These are phyloP conservation scores for Pythium myriotylum DNA, from an alignment of 352 stramenopile genomes.

Conservation along the genomic window DNA sequence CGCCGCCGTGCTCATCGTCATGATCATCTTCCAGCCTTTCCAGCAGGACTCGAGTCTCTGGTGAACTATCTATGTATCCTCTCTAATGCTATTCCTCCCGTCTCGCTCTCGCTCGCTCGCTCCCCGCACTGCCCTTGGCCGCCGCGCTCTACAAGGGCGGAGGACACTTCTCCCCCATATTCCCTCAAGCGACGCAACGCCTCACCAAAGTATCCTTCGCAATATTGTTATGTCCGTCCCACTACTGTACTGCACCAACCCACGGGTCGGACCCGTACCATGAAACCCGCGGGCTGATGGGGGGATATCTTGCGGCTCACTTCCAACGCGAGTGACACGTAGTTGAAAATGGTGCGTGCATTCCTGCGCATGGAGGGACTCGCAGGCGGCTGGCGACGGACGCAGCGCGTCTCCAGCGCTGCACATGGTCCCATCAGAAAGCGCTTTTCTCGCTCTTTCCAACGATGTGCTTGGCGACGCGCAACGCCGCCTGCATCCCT, in stretches of 20 bases:
- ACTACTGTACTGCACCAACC: background rate
- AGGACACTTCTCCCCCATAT: background rate
- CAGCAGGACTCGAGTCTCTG: conserved; percentile 23
- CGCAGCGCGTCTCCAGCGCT: background rate
- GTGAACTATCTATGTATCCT: conserved; percentile 29
- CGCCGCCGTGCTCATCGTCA: conserved; percentile 59
- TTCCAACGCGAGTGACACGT: conserved; percentile 26
- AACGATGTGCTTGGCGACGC: background rate
- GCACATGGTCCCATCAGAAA: conserved; percentile 1
- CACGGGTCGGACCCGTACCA: background rate
- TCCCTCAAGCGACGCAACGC: no score
- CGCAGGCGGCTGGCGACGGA: background rate
- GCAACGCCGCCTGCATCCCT: background rate
- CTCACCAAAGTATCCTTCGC: background rate
- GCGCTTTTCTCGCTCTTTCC: background rate
- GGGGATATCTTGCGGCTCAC: conserved; percentile 30
- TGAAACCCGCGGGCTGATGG: conserved; percentile 7
- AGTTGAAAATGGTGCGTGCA: conserved; percentile 32
- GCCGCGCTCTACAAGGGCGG: background rate
- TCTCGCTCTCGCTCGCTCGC: background rate
- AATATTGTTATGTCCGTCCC: conserved; percentile 10
- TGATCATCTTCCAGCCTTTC: conserved; percentile 74
- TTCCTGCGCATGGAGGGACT: background rate
- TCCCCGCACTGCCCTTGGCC: background rate
- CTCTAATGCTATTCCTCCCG: conserved; percentile 23